Base-by-base conservation (phyloP, 345 rosid species). In the Salix udensis region DNA sequence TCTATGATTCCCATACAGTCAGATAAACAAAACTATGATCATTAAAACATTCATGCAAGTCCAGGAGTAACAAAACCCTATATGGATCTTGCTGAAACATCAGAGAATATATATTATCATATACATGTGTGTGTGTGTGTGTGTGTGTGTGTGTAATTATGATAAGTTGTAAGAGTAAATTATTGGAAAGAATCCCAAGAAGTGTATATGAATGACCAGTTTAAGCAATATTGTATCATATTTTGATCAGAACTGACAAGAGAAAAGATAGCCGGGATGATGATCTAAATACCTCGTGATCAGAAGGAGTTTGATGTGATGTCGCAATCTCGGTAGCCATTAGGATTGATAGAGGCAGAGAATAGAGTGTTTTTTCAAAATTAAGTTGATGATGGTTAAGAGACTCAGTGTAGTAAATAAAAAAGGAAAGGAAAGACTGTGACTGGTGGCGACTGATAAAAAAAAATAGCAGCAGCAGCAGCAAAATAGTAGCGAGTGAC, bases 291-390 rank as follows among this genome's bases (percentile, higher is more conserved):
- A 76, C 79, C 79, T 76, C 30, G 26, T 68, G 72, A 58, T 53
- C 40, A 26, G 74, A 15, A 26, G 78, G 40, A 68, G 68, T 39
- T 15, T 40, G 79, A 28, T 69, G 79, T 44, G 79, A 39, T 52
- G 78, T 1, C 46, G 69, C 21, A 77, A 75, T 71, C 26, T 64
- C 66, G 18, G 80, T 71, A 62, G 80, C 71, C 71, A 77, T 70
- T 39, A 52, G 34, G 40, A 34, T 30, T 10, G 67, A 14, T 62
- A 16, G 39, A 58, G 15, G 52, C 26, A 18, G 53, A 16, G 53
- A 58, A 44, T 31, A 44, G 65, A 65, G 48, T 50, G n/a, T 26
- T 15, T 68, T 40, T 61, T 30, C 24, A 60, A 16, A 71, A 52
- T 5, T 1, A 78, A 36, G 34, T 34, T 66, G 75, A 66, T 23